phyloP scores from a whole-genome alignment of 192 early-diverging fungal species.

The Coemansia sp. region DNA sequence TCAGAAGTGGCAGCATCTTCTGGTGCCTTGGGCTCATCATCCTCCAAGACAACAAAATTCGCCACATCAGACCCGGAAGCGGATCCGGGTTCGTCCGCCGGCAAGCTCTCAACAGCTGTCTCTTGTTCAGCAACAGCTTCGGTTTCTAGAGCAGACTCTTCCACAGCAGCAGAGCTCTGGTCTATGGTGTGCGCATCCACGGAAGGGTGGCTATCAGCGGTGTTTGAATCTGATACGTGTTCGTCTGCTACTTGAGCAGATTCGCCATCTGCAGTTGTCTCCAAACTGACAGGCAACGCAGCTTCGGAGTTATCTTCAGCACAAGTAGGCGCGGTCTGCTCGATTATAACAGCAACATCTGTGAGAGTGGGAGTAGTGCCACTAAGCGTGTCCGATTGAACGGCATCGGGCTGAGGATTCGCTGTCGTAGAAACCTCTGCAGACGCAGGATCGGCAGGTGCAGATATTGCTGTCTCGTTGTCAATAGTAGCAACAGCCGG shows the following conservation, averaged over 20 bases:
- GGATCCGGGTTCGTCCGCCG: neutral
- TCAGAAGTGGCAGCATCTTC: conserved; percentile 2
- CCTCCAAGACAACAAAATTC: neutral
- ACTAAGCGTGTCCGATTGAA: neutral
- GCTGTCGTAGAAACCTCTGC: neutral
- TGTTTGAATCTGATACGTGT: neutral
- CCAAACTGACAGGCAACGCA: neutral
- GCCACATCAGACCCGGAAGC: neutral
- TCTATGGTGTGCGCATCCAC: neutral
- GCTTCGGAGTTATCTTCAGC: too few relatives aligned
- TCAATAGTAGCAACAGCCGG: neutral
- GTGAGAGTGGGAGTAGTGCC: neutral
- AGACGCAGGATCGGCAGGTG: conserved; percentile 2
- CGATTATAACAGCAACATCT: neutral
- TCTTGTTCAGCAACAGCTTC: conserved; percentile 8
- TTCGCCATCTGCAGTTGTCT: neutral
- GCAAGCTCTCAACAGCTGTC: neutral
- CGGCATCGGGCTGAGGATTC: neutral
- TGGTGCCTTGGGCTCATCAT: neutral
- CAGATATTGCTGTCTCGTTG: conserved; percentile 1
- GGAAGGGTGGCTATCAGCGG: neutral
- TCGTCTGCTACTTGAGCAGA: neutral
- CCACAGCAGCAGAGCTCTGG: neutral
- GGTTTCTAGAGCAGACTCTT: neutral
- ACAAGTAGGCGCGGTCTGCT: neutral